phyloP scores from a whole-genome alignment of 345 rosid species.

The Eucalyptus rudis region DNA sequence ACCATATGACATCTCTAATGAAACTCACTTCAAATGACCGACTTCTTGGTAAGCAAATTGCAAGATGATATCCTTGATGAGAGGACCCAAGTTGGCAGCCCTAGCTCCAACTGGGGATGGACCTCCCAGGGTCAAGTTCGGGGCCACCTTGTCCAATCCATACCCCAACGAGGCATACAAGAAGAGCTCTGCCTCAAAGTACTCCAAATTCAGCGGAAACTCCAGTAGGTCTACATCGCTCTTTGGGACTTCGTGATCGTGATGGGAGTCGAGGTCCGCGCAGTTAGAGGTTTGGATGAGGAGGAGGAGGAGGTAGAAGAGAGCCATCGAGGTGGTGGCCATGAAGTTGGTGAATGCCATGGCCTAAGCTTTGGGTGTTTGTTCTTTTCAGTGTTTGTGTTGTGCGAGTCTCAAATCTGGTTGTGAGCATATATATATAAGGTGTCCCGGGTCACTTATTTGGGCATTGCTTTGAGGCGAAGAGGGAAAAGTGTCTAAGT shows the following conservation, averaged over 20 bases:
- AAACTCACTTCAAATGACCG: too few species aligned
- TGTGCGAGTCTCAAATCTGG: neutral
- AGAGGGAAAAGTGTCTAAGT: neutral
- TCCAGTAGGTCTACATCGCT: slow-evolving; percentile 41
- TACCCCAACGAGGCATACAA: slow-evolving; percentile 9
- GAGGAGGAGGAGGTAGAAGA: neutral
- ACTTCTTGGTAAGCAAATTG: too few species aligned
- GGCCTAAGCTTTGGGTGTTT: neutral
- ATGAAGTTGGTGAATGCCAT: neutral
- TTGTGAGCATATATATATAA: neutral
- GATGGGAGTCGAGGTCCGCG: too few species aligned
- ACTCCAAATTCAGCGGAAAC: slow-evolving; percentile 80
- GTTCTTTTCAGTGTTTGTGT: neutral
- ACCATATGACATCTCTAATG: too few species aligned
- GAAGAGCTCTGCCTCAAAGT: slow-evolving; percentile 87
- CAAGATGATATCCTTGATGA: too few species aligned
- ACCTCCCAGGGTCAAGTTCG: too few species aligned
- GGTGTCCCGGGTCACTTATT: neutral
- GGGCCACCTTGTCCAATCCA: too few species aligned
- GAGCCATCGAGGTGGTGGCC: neutral
- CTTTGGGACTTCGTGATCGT: neutral
- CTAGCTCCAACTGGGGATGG: too few species aligned
- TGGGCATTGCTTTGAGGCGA: neutral
- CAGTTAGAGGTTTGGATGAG: neutral
- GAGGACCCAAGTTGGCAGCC: too few species aligned